Base-by-base conservation (phyloP, 768 basidiomycete genomes). In the Lactarius pseudohatsudake region DNA sequence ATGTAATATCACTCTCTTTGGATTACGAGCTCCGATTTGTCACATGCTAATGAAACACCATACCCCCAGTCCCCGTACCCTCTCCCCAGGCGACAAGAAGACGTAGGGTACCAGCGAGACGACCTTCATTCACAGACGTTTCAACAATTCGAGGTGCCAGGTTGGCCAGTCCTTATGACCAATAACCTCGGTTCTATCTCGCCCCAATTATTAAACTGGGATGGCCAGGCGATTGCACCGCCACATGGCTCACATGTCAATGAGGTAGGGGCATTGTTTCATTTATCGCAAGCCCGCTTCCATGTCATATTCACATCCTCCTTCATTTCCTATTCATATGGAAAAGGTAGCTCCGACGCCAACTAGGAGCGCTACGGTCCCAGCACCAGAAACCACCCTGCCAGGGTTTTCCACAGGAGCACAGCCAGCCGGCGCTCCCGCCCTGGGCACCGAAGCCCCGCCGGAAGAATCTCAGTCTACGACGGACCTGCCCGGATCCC, bases 401-500 rank as follows among this genome's bases (percentile, higher is more conserved):
- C 3, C 10, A 11, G 18, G 1, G 38, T 10, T 15, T n/a, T 3
- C 16, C 45, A 36, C 16, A 43, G 6, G 40, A 26, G 3, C 59
- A 28, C 38, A 11, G 3, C 30, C 47, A n/a, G 6, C n/a, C 50
- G 2, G 55, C 0, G 6, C 26, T 36, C 20, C 32, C 8, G 5
- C 54, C 32, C 1, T 3, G 16, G 10, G 10, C 40, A 30, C 11
- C 13, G 41, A 57, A 22, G 18, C 34, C 34, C 34, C 15, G 18
- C 7, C 16, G 7, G 32, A 18, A 7, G 55, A 13, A 40, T 13
- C 30, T 11, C 7, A 8, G 20, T 1, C 11, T 4, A 0, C 15
- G 15, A 50, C 36, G 16, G 18, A 0, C 26, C 11, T 67, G 66
- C 43, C 66, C 66, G 0, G 22, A 45, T 30, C 50, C 57, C 26